phyloP scores from a whole-genome alignment of 306 rosid species.

The Vigna unguiculata region DNA sequence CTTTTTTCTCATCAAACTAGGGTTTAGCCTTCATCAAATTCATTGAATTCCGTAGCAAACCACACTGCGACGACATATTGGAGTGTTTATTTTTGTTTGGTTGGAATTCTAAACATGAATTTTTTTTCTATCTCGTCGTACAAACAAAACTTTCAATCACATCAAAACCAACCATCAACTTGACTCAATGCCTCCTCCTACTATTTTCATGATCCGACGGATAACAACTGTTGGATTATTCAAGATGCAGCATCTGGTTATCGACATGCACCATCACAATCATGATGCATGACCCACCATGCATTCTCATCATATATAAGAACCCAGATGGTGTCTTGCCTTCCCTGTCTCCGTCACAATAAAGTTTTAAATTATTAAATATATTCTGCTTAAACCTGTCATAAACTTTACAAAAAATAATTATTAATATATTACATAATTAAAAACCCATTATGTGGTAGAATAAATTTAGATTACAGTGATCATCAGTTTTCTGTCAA shows the following conservation, averaged over 20 bases:
- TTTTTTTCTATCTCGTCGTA: not conserved
- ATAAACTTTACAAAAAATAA: not conserved
- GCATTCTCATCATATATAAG: conserved; percentile 4
- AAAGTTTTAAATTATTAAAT: not conserved
- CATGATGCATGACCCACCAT: conserved; percentile 18
- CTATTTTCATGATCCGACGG: conserved; percentile 23
- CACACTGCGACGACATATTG: not conserved
- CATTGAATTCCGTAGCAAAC: not conserved
- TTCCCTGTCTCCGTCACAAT: conserved; percentile 9
- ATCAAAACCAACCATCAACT: conserved; percentile 3
- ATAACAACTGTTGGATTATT: not conserved
- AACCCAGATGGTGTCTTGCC: conserved; percentile 18
- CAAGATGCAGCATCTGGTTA: not conserved
- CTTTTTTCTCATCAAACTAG: not conserved
- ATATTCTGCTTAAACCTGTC: not conserved
- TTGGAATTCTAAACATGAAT: not conserved
- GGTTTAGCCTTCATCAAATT: not conserved
- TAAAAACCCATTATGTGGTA: not conserved
- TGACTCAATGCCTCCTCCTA: not conserved
- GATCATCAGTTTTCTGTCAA: not conserved
- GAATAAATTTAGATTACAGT: not conserved
- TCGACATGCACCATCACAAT: conserved; percentile 39
- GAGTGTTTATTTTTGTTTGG: not conserved
- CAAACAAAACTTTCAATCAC: conserved; percentile 9
- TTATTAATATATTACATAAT: not conserved